Conservation (phyloP, 306 rosid genomes). For the Astragalus membranaceus region DNA sequence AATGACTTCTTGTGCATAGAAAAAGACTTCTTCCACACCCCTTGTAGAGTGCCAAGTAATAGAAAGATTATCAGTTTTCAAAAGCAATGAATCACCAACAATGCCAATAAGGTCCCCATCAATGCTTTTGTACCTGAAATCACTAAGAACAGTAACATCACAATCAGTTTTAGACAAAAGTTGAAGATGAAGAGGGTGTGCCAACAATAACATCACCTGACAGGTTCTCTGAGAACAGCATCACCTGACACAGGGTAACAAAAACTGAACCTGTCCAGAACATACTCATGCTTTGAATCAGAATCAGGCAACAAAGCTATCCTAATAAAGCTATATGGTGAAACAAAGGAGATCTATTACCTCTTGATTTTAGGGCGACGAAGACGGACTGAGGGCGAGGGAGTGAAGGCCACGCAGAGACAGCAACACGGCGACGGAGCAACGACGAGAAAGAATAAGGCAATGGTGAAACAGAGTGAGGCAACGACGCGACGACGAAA, state of each 20-base stretch:
- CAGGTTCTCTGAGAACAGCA: conserved; percentile 43
- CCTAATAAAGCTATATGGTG: too few relatives aligned
- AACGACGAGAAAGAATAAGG: too few relatives aligned
- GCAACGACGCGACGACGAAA: too few relatives aligned
- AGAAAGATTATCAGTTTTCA: conserved; percentile 51
- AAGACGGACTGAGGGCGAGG: too few relatives aligned
- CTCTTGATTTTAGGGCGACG: too few relatives aligned
- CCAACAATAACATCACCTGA: conserved; percentile 61
- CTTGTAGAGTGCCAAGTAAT: conserved; percentile 70
- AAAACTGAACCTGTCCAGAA: conserved; percentile 56
- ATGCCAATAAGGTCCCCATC: conserved; percentile 91
- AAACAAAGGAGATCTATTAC: too few relatives aligned
- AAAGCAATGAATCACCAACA: conserved; percentile 67
- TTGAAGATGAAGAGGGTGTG: too few relatives aligned
- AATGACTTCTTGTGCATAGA: conserved; percentile 42
- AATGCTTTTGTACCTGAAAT: conserved; percentile 62
- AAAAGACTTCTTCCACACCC: conserved; percentile 58
- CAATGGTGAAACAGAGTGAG: too few relatives aligned
- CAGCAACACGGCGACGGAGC: too few relatives aligned
- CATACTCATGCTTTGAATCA: too few relatives aligned
- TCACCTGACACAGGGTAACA: conserved; percentile 83
- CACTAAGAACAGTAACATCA: conserved; percentile 36
- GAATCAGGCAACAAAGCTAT: too few relatives aligned
- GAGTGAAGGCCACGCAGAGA: too few relatives aligned
- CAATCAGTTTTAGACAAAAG: conserved; percentile 18